phyloP scores from a whole-genome alignment of 768 basidiomycete genomes.

The Hypsizygus marmoreus region DNA sequence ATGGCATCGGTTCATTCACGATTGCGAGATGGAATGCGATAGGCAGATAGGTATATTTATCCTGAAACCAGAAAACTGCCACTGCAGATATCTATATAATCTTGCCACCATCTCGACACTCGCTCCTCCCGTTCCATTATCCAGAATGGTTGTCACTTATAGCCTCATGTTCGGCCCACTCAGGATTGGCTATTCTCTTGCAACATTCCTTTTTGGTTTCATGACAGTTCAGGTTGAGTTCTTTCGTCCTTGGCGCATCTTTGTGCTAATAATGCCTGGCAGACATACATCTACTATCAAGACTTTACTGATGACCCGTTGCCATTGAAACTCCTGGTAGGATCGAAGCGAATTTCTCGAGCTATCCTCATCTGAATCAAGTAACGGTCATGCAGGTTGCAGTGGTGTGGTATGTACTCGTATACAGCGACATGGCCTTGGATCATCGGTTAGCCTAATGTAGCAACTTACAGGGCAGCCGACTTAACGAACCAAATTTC shows the following conservation, averaged over 20 bases:
- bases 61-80: no score
- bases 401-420: not conserved
- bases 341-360: no score
- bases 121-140: not conserved
- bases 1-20: not conserved
- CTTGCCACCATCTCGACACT: not conserved
- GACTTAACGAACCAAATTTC: not conserved
- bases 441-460: no score
- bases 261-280: not conserved
- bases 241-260: not conserved
- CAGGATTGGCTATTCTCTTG: not conserved
- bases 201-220: slow-evolving; percentile 2
- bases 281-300: slow-evolving; percentile 5
- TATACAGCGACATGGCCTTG: no score
- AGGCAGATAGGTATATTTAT: slow-evolving; percentile 76
- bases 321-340: no score
- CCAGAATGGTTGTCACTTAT: not conserved
- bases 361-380: not conserved
- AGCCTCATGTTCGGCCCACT: not conserved
- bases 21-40: slow-evolving; percentile 35
- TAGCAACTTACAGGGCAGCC: not conserved
- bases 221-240: not conserved
- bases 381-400: not conserved
- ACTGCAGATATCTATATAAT: no score
- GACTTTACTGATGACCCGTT: slow-evolving; percentile 1